Conservation (phyloP, 2,329 filamentous ascomycete genomes). For the Cladosporium phlei region DNA sequence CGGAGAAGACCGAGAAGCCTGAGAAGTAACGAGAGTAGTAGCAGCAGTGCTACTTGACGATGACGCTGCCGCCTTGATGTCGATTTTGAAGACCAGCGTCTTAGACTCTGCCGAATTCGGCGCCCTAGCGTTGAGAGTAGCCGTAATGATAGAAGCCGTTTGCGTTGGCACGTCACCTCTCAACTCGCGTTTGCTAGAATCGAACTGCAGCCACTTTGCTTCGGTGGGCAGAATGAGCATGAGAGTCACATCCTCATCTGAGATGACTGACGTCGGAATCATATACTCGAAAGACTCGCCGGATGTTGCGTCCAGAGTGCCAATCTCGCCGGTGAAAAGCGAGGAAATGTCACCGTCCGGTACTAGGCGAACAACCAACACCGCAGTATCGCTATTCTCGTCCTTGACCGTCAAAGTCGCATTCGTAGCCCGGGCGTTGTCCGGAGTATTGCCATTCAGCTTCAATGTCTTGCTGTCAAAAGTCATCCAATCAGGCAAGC, state of each 20-base stretch:
- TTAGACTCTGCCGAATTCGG: conserved; percentile 27
- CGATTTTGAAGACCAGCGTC: conserved; percentile 43
- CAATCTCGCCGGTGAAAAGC: conserved; percentile 42
- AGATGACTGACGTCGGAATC: conserved; percentile 43
- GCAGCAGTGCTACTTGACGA: conserved; percentile 11
- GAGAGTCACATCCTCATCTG: conserved; percentile 37
- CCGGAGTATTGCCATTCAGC: conserved; percentile 61
- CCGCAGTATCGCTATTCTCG: conserved; percentile 55
- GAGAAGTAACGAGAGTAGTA: conserved; percentile 18
- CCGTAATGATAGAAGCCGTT: conserved; percentile 36
- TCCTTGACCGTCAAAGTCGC: conserved; percentile 59
- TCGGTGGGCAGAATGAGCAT: conserved; percentile 42
- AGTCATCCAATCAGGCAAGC: conserved; percentile 64
- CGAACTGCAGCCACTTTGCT: conserved; percentile 48
- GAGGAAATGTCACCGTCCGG: conserved; percentile 31
- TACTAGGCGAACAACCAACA: conserved; percentile 49
- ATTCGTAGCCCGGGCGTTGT: conserved; percentile 55
- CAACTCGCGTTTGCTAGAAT: conserved; percentile 41
- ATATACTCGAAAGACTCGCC: conserved; percentile 47
- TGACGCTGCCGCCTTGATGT: conserved; percentile 22
- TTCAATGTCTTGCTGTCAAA: conserved; percentile 59
- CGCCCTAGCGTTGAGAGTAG: conserved; percentile 41
- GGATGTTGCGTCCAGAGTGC: conserved; percentile 44
- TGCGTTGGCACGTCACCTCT: conserved; percentile 46
- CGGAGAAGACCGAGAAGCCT: conserved; percentile 11